A percentile compares a stretch with the other conserved stretches of the same genome.
These are phyloP conservation scores for Coniophora puteana DNA, from an alignment of 1,284 basidiomycete genomes.

Conservation along the genomic window DNA sequence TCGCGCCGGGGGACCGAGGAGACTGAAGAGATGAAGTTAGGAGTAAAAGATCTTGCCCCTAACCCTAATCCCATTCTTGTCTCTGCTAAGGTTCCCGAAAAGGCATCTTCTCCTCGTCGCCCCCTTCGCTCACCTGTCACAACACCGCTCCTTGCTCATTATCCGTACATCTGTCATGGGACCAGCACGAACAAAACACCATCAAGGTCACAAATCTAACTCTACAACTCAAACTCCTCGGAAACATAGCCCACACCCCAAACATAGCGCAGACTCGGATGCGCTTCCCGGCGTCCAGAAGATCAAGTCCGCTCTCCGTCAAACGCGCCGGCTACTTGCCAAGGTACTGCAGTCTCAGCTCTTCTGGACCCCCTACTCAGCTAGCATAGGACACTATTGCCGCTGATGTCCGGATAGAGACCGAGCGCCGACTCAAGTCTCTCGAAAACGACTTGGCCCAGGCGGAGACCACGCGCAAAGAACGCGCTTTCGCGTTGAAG, in stretches of 20 bases:
- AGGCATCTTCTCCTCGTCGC: not conserved
- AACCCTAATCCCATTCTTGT: conserved; percentile 20
- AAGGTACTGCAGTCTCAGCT: conserved; percentile 43
- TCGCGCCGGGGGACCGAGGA: conserved; percentile 7
- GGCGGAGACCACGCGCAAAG: conserved; percentile 58
- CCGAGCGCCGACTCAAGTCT: conserved; percentile 71
- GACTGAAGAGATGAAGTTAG: not conserved
- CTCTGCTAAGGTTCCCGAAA: not conserved
- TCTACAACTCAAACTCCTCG: no score
- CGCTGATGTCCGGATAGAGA: conserved; percentile 72
- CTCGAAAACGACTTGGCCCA: conserved; percentile 73
- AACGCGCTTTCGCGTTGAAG: conserved; percentile 64
- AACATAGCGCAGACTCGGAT: conserved; percentile 18
- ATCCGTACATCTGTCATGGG: no score
- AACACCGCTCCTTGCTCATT: no score
- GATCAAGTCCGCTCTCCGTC: conserved; percentile 75
- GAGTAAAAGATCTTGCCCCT: conserved; percentile 14
- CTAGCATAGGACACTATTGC: conserved; percentile 77
- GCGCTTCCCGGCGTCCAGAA: conserved; percentile 67
- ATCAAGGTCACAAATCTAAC: no score
- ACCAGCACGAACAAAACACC: conserved; percentile 26
- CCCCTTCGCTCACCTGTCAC: conserved; percentile 13
- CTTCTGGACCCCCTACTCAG: conserved; percentile 6
- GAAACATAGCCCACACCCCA: conserved; percentile 13
- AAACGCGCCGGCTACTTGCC: conserved; percentile 74